Base-by-base conservation (phyloP, 2,329 filamentous ascomycete genomes). In the Phaeoacremonium minimum region DNA sequence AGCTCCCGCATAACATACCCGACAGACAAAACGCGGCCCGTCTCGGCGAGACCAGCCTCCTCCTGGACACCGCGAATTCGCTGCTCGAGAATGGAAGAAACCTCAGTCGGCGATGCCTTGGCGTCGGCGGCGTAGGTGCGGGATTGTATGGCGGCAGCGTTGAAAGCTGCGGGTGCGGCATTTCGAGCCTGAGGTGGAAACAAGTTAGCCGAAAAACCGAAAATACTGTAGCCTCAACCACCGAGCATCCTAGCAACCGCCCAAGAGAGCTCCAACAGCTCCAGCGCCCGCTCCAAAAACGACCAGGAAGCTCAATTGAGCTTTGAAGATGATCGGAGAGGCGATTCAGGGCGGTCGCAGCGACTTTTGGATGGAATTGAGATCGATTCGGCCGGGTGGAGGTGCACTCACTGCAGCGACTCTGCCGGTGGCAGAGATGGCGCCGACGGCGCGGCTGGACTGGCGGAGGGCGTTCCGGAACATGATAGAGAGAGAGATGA, bases 21-120 rank as follows among this genome's bases (percentile, higher is more conserved):
- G 70, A 98, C 89, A 63, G 90, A 96, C 59, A 98, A 84, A 63
- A 98, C 93, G 75, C 91, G 89, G 66, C 93, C 93, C 64, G 93
- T 98, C 85, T 98, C 93, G 69, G 93, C 89, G 59, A 98, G 86
- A 67, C 80, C 82, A 64, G 87, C 78, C 78, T 97, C 93, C 76
- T 97, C 93, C 73, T 95, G 87, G 55, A 97, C 88, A 78, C 93
- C 93, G 66, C 93, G 87, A 64, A 98, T 98, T 73, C 90, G 83
- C 82, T 97, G 91, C 79, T 97, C 93, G 65, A 98, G 87, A 71
- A 98, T 97, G 57, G 91, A 96, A 56, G 93, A 97, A 59, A 97
- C 91, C 79, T 98, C 93, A 60, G 91, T 98, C 57, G 93, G 93
- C 44, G 89, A 71, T 60, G 93, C 89, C 81, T 97, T 97, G 55